phyloP scores from a whole-genome alignment of 1,139 yeast species.

The Sugiyamaella castrensis region DNA sequence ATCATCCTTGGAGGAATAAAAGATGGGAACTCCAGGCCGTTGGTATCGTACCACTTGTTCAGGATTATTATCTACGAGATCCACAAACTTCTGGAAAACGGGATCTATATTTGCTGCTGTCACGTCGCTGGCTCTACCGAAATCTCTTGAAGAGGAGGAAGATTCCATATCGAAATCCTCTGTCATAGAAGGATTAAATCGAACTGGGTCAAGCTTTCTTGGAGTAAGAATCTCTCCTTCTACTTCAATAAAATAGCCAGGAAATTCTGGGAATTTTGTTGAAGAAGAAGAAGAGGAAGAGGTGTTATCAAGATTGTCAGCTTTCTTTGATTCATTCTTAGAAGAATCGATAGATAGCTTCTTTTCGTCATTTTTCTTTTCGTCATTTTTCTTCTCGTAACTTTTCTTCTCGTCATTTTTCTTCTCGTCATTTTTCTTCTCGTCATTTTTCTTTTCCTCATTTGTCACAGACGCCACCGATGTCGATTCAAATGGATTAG shows the following conservation, averaged over 20 bases:
- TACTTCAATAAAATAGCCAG: slow-evolving; percentile 65
- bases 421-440: slow-evolving; percentile 1
- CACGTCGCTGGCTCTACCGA: slow-evolving; percentile 25
- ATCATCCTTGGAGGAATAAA: slow-evolving; percentile 64
- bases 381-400: slow-evolving; percentile 6
- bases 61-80: slow-evolving; percentile 74
- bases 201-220: slow-evolving; percentile 30
- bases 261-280: slow-evolving; percentile 32
- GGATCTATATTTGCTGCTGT: slow-evolving; percentile 46
- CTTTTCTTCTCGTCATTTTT: background rate
- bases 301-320: background rate
- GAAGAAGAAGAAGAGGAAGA: background rate
- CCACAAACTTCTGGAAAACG: slow-evolving; percentile 74
- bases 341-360: background rate
- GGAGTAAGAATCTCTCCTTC: slow-evolving; percentile 57
- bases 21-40: slow-evolving; percentile 56
- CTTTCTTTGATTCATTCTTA: background rate
- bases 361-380: slow-evolving; percentile 3
- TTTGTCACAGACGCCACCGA: slow-evolving; percentile 2
- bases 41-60: slow-evolving; percentile 83
- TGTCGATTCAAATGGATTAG: slow-evolving; percentile 25
- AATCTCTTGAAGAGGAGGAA: slow-evolving; percentile 17
- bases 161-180: slow-evolving; percentile 33
- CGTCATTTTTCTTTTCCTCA: background rate
- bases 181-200: slow-evolving; percentile 16